phyloP scores from a whole-genome alignment of 2,329 filamentous ascomycete species.

The Sclerotinia glacialis region DNA sequence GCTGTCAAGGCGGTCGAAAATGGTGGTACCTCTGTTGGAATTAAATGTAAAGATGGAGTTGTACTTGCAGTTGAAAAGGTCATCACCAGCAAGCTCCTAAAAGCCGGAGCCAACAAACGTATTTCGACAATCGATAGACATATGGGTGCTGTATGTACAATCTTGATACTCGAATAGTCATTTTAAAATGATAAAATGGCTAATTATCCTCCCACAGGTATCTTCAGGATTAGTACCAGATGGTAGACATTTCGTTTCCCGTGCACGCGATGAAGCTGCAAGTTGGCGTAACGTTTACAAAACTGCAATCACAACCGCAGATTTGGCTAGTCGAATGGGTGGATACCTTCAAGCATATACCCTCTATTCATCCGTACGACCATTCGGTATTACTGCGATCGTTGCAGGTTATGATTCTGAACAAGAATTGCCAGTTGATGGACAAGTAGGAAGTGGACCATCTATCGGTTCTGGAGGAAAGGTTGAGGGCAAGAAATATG shows the following conservation, averaged over 20 bases:
- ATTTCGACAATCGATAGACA: conserved; percentile 94
- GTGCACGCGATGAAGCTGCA: conserved; percentile 89
- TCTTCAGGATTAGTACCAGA: conserved; percentile 94
- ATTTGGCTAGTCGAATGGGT: conserved; percentile 89
- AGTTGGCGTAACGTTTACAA: conserved; percentile 94
- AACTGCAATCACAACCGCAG: conserved; percentile 82
- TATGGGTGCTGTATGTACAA: conserved; percentile 75
- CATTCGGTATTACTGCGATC: conserved; percentile 95
- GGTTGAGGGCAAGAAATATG: conserved; percentile 69
- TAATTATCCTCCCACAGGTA: conserved; percentile 56
- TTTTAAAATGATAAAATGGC: conserved; percentile 23
- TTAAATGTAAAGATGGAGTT: conserved; percentile 95
- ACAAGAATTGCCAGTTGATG: conserved; percentile 79
- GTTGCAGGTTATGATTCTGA: conserved; percentile 92
- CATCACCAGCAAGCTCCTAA: conserved; percentile 90
- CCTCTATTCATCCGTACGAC: conserved; percentile 92
- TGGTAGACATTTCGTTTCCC: conserved; percentile 89
- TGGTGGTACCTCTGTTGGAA: conserved; percentile 91
- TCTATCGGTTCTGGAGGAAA: conserved; percentile 80
- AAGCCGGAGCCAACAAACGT: conserved; percentile 92
- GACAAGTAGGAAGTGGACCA: conserved; percentile 82
- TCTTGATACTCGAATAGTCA: background rate
- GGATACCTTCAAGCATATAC: conserved; percentile 97
- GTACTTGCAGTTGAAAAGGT: conserved; percentile 97
- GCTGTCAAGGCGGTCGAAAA: conserved; percentile 98